Conservation (phyloP, 140 eudicot species). For the Senecio squalidus region DNA sequence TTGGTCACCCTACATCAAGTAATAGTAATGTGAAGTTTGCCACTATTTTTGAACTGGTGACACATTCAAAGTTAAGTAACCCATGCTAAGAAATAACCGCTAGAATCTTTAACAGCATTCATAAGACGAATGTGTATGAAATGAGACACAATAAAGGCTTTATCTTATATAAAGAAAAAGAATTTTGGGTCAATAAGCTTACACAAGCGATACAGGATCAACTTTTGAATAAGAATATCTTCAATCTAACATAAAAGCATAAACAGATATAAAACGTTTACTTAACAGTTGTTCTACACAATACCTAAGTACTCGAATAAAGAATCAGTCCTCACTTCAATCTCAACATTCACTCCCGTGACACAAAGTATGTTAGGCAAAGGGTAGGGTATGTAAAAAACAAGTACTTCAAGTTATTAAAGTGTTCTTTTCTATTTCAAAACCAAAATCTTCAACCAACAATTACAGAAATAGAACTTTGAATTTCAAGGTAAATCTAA, state of each 20-base stretch:
- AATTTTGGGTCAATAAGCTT: background rate
- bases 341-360: background rate
- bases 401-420: background rate
- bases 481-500: background rate
- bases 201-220: background rate
- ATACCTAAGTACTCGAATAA: background rate
- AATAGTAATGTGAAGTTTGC: background rate
- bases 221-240: no score
- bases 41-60: background rate
- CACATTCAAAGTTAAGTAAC: background rate
- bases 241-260: no score
- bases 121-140: no score
- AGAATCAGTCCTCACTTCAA: background rate
- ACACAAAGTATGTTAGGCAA: background rate
- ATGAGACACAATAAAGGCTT: background rate
- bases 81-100: background rate
- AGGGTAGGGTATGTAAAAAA: background rate
- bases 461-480: background rate
- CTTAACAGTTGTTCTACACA: no score
- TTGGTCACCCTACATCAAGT: background rate
- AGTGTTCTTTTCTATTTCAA: background rate
- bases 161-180: background rate
- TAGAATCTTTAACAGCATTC: no score
- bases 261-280: no score
- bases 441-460: background rate